phyloP scores from a whole-genome alignment of 768 basidiomycete genomes.

The Cystobasidium tubakii region DNA sequence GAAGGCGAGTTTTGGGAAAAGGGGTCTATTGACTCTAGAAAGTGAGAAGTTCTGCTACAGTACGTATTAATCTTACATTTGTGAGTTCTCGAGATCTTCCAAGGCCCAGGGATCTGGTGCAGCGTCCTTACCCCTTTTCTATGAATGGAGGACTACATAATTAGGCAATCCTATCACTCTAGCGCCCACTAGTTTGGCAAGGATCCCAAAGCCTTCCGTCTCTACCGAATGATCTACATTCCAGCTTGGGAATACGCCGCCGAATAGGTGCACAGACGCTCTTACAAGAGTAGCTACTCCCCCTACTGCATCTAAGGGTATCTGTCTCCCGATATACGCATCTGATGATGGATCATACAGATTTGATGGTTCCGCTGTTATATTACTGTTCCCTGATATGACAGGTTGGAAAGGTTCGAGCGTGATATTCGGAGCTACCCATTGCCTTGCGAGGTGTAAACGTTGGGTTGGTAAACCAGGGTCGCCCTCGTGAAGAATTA shows the following conservation, averaged over 20 bases:
- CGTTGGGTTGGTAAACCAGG: constrained; percentile 36
- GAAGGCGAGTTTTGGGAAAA: too few species aligned
- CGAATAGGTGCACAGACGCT: constrained; percentile 26
- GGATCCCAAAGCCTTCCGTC: constrained; percentile 41
- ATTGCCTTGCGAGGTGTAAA: constrained; percentile 38
- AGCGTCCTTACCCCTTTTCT: too few species aligned
- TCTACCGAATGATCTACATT: constrained; percentile 29
- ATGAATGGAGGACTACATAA: constrained; percentile 23
- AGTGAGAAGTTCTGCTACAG: too few species aligned
- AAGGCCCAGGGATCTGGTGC: too few species aligned
- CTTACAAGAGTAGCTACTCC: constrained; percentile 36
- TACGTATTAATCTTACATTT: too few species aligned
- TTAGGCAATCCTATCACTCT: constrained; percentile 34
- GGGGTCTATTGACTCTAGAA: too few species aligned
- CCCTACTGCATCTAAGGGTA: constrained; percentile 35
- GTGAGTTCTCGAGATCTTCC: too few species aligned
- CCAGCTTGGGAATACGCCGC: constrained; percentile 38
- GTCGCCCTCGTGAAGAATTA: constrained; percentile 37
- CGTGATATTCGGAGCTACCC: constrained; percentile 14
- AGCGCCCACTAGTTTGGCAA: constrained; percentile 36
- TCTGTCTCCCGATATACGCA: constrained; percentile 24
- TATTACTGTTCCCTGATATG: not conserved
- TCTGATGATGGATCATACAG: constrained; percentile 12
- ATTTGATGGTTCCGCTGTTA: not conserved
- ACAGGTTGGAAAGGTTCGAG: constrained; percentile 11